Evolutionary conservation across 257 asterid genomes (phyloP).

Genomic region (Scutellaria galericulata): DNA sequence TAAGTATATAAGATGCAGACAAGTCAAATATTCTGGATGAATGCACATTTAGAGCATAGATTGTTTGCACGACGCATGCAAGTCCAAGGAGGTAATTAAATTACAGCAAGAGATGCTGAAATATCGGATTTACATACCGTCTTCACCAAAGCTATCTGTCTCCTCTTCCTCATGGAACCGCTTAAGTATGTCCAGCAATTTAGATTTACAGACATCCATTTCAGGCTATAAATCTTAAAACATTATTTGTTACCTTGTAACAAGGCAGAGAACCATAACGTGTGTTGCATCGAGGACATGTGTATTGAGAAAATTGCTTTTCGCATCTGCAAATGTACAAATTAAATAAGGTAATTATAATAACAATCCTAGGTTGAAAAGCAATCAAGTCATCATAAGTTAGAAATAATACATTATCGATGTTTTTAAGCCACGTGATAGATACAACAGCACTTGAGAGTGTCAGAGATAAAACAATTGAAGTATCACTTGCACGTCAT

Average conservation of each 20-base stretch:
- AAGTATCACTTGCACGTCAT: slow-evolving; percentile 4
- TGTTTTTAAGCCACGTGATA: not conserved
- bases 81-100: slow-evolving; percentile 2
- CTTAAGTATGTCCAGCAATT: slow-evolving; percentile 87
- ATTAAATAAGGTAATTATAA: not conserved
- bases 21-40: slow-evolving; percentile 15
- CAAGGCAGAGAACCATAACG: slow-evolving; percentile 90
- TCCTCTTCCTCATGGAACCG: slow-evolving; percentile 79
- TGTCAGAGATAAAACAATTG: not conserved
- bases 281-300: slow-evolving; percentile 91
- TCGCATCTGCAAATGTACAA: slow-evolving; percentile 68
- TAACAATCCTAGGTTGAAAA: not conserved
- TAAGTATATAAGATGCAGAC: slow-evolving; percentile 50
- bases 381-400: slow-evolving; percentile 4
- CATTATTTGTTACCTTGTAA: slow-evolving; percentile 70
- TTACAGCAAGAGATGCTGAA: slow-evolving; percentile 20
- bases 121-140: slow-evolving; percentile 48
- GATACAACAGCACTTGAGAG: not conserved
- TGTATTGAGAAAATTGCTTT: slow-evolving; percentile 87
- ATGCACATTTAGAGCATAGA: not conserved
- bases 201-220: slow-evolving; percentile 41
- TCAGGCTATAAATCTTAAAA: slow-evolving; percentile 10
- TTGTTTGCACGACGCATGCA: slow-evolving; percentile 7
- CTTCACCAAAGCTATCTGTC: slow-evolving; percentile 52
- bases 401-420: not conserved